Evolutionary conservation across 805 yeast genomes (phyloP), one percentile per base, ranked within the genome.

Genomic region (Cyberlindnera bimundalis): DNA sequence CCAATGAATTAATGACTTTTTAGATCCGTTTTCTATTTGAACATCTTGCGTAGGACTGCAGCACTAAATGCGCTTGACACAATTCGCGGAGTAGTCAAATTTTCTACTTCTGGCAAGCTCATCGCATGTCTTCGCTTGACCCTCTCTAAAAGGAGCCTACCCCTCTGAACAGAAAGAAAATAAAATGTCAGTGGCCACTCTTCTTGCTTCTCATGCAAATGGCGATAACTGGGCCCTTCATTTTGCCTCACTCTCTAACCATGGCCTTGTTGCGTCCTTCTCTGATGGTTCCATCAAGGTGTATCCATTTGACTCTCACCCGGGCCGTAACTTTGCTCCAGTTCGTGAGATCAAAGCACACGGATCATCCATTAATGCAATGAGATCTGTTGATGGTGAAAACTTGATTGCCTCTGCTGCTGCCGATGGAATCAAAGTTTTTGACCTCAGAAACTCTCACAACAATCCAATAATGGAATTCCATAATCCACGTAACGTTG

Each of bases 221-320:
- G 61, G 62, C 11, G 71, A 67, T 20, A 71, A 71, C 40, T 80
- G 86, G 86, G 71, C 74, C 1, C 60, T 79, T 10, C 64, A 66
- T 12, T 48, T 77, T 14, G 58, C 53, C 1, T 55, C 59, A 1
- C 46, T 68, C 9, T 39, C 48, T 3, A 46, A 57, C 8, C 61
- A 60, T n/a, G 66, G 68, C 0, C 51, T 77, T n/a, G 67, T 68
- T 3, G 64, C 73, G 1, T 65, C 81, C 0, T 59, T 73, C 17
- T 68, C 79, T 25, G 64, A 66, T 39, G 87, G 87, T 1, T 44
- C 56, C 1, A 40, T 80, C 2, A 57, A 64, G n/a, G 33, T 66
- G 2, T 70, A 66, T 46, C 62, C 71, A 19, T 35, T 67, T 16
- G 62, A 56, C 1, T 30, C 31, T 1, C 46, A 42, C 20, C 49